These are phyloP conservation scores for Ascochyta pisi DNA, from an alignment of 2,329 filamentous ascomycete species.

Conservation along the genomic window DNA sequence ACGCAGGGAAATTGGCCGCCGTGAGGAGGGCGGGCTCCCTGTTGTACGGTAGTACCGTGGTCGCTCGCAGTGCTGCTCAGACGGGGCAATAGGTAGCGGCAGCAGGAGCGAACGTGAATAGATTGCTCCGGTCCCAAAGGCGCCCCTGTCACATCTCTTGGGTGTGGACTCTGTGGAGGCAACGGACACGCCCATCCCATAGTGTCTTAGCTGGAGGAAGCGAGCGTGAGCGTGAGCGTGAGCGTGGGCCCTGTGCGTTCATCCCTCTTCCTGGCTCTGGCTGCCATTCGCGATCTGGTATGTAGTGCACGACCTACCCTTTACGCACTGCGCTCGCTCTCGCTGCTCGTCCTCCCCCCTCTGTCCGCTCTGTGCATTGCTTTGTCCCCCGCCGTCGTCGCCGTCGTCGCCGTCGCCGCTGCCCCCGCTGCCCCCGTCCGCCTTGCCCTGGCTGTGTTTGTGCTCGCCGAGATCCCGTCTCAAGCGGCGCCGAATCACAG, in stretches of 20 bases:
- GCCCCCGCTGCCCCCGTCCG: no score
- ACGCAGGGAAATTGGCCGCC: slow-evolving; percentile 14
- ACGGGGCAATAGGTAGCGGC: background rate
- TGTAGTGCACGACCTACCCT: slow-evolving; percentile 12
- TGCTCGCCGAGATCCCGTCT: slow-evolving; percentile 12
- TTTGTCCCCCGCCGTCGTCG: background rate
- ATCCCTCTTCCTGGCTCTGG: slow-evolving; percentile 13
- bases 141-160: slow-evolving; percentile 18
- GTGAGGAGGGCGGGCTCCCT: background rate
- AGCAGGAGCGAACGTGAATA: slow-evolving; percentile 6
- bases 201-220: slow-evolving; percentile 14
- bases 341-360: background rate
- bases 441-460: no score
- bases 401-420: background rate
- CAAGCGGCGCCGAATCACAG: slow-evolving; percentile 24
- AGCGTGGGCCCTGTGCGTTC: slow-evolving; percentile 16
- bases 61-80: background rate
- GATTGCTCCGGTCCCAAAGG: slow-evolving; percentile 10
- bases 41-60: no score
- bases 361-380: background rate
- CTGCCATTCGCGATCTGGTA: slow-evolving; percentile 15
- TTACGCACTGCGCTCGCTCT: slow-evolving; percentile 11
- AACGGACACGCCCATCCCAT: slow-evolving; percentile 8
- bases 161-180: slow-evolving; percentile 1
- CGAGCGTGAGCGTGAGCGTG: background rate